Evolutionary conservation across 1,139 yeast species (phyloP).

Genomic region (Yamadazyma oceani): DNA sequence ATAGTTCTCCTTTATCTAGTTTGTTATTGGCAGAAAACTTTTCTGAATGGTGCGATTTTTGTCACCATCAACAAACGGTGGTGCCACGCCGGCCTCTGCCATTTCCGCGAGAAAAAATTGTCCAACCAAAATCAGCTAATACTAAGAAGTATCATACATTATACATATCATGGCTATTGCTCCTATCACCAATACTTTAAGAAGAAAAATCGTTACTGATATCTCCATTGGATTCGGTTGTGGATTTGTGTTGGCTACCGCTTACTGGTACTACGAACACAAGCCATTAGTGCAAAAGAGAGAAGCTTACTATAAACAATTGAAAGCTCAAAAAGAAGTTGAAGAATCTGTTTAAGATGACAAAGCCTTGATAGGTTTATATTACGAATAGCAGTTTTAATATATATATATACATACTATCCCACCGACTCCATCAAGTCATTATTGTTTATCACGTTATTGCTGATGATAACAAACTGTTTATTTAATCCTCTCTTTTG

Average conservation of each 20-base stretch:
- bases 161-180: conserved; percentile 68
- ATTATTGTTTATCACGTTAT: conserved; percentile 53
- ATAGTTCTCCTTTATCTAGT: not conserved
- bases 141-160: not conserved
- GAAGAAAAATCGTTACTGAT: conserved; percentile 80
- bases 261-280: conserved; percentile 52
- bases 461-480: conserved; percentile 53
- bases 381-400: not conserved
- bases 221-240: conserved; percentile 62
- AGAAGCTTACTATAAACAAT: conserved; percentile 80
- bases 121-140: conserved; percentile 1
- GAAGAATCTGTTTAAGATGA: conserved; percentile 43
- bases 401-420: conserved; percentile 2
- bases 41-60: conserved; percentile 3
- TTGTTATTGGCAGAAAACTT: conserved; percentile 15
- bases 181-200: conserved; percentile 85
- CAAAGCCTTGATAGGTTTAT: not conserved
- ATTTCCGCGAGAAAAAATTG: conserved; percentile 1
- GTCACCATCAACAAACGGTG: not conserved
- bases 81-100: not conserved
- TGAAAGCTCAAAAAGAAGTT: conserved; percentile 71
- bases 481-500: conserved; percentile 32
- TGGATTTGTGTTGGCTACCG: conserved; percentile 38
- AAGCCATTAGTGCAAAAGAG: conserved; percentile 68
- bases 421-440: conserved; percentile 27